Conservation (phyloP, 768 basidiomycete species). For the Boletus tylopilopsis region DNA sequence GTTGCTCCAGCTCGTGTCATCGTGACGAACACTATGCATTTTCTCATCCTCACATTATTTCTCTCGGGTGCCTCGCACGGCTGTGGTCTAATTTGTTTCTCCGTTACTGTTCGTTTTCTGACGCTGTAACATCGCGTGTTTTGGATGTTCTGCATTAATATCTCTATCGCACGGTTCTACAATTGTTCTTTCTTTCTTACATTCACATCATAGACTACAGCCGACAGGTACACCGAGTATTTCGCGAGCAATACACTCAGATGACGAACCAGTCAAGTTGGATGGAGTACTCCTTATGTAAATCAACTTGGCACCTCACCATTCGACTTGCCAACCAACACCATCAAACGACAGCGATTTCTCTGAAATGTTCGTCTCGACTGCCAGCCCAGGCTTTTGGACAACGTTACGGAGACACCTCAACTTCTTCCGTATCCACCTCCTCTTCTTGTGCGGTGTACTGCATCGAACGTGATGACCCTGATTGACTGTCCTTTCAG, state of each 20-base stretch:
- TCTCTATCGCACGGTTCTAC: constrained; percentile 21
- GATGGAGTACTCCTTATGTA: too few relatives aligned
- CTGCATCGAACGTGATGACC: constrained; percentile 2
- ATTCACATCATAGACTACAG: constrained; percentile 23
- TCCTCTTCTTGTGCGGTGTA: constrained; percentile 57
- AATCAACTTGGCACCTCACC: too few relatives aligned
- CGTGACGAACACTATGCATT: constrained; percentile 18
- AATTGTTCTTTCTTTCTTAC: constrained; percentile 18
- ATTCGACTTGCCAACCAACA: too few relatives aligned
- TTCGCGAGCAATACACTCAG: constrained; percentile 20
- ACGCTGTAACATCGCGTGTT: constrained; percentile 23
- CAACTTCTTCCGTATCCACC: constrained; percentile 65
- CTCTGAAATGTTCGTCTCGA: constrained; percentile 4
- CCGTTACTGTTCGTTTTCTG: constrained; percentile 21
- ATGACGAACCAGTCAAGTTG: too few relatives aligned
- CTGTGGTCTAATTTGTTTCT: constrained; percentile 5
- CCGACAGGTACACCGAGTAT: constrained; percentile 21
- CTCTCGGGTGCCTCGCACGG: constrained; percentile 12
- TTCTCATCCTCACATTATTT: constrained; percentile 6
- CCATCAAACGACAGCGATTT: too few relatives aligned
- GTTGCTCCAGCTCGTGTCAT: constrained; percentile 57
- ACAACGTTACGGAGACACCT: constrained; percentile 41
- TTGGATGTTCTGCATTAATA: constrained; percentile 29
- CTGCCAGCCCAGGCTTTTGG: constrained; percentile 14
- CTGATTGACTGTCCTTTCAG: constrained; percentile 34